Conservation (phyloP, 1,284 basidiomycete species). For the Sanghuangporus sanghuang region DNA sequence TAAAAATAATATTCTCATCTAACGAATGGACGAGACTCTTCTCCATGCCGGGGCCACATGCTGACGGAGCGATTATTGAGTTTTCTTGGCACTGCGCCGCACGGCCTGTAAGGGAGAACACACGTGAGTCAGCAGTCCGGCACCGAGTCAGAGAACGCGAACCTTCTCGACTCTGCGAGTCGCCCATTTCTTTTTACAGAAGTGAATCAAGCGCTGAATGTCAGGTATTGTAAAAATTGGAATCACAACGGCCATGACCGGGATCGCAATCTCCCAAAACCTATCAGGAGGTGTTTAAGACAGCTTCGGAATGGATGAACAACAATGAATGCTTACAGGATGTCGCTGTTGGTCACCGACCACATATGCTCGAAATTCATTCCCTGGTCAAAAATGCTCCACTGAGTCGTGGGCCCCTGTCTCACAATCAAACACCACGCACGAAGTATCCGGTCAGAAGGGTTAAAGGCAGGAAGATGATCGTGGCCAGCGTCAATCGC, state of each 20-base stretch:
- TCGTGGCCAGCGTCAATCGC: slow-evolving; percentile 56
- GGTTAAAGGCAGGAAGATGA: slow-evolving; percentile 66
- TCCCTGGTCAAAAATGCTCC: slow-evolving; percentile 36
- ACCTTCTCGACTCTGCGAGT: slow-evolving; percentile 28
- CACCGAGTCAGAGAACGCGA: not conserved
- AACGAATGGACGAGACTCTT: no score
- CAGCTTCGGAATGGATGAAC: not conserved
- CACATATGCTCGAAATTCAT: slow-evolving; percentile 63
- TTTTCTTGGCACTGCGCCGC: not conserved
- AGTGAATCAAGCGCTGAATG: slow-evolving; percentile 40
- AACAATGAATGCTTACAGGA: slow-evolving; percentile 36
- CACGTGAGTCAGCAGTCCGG: not conserved
- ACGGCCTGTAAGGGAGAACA: not conserved
- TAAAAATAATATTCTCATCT: no score
- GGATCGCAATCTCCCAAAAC: slow-evolving; percentile 66
- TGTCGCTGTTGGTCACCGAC: slow-evolving; percentile 45
- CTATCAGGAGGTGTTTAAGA: slow-evolving; percentile 26
- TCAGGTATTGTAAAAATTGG: slow-evolving; percentile 52
- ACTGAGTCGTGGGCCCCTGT: not conserved
- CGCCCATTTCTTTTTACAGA: slow-evolving; percentile 36
- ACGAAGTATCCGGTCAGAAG: slow-evolving; percentile 71
- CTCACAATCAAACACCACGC: slow-evolving; percentile 23
- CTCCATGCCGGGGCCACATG: no score
- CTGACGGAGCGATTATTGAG: not conserved
- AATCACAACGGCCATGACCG: slow-evolving; percentile 52